Percentiles rank a stretch among this genome's conserved stretches.
phyloP scores from a whole-genome alignment of 164 flowering plant species.

The Buxus sempervirens region DNA sequence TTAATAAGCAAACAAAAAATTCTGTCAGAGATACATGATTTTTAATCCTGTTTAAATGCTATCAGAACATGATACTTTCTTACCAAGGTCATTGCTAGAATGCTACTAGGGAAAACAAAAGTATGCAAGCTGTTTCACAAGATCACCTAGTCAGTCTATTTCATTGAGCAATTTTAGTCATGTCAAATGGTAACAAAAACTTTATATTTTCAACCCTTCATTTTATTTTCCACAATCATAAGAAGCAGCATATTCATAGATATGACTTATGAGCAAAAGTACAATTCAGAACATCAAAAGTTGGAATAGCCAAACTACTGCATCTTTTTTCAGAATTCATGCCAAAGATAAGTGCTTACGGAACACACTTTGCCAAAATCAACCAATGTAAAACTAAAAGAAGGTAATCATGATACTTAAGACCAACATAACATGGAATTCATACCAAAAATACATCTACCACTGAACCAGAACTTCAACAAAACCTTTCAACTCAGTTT shows the following conservation, averaged over 20 bases:
- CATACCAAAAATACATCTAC: too few relatives aligned
- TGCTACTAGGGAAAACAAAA: neutral
- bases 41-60: neutral
- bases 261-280: too few relatives aligned
- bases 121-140: neutral
- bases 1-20: neutral
- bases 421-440: neutral
- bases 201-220: neutral
- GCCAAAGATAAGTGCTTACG: too few relatives aligned
- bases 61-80: neutral
- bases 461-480: too few relatives aligned
- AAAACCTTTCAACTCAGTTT: too few relatives aligned
- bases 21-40: neutral
- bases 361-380: neutral
- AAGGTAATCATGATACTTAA: neutral
- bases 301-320: neutral
- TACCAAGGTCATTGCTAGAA: neutral
- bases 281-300: neutral
- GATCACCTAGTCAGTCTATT: neutral
- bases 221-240: too few relatives aligned
- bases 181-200: neutral
- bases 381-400: too few relatives aligned
- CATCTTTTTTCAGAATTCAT: neutral
- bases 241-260: neutral
- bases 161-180: neutral